These are phyloP conservation scores for Heterobasidion annosum DNA, from an alignment of 1,284 basidiomycete genomes.

Conservation along the genomic window DNA sequence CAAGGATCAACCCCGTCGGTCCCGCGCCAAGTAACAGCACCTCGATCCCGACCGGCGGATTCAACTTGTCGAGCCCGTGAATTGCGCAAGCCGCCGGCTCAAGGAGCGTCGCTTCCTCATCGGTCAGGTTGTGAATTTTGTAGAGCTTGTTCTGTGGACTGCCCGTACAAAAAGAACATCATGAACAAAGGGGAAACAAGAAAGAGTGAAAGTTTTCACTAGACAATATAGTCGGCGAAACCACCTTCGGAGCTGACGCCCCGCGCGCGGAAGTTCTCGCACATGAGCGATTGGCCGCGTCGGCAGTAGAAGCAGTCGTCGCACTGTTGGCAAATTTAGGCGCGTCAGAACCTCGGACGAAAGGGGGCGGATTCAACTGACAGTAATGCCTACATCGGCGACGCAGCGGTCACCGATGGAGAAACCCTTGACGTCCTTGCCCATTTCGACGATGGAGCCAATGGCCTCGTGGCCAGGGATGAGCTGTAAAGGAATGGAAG, in stretches of 20 bases:
- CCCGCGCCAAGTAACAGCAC: conserved; percentile 42
- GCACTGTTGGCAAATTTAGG: conserved; percentile 24
- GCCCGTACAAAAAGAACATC: neutral
- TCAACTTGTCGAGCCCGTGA: conserved; percentile 54
- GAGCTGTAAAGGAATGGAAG: conserved; percentile 21
- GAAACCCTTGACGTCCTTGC: conserved; percentile 46
- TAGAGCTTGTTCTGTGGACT: conserved; percentile 42
- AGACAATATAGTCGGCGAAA: conserved; percentile 51
- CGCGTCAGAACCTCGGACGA: neutral
- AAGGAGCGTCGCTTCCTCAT: conserved; percentile 51
- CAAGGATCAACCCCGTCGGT: conserved; percentile 50
- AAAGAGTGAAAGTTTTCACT: conserved; percentile 20
- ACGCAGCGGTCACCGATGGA: conserved; percentile 48
- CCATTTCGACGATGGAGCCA: conserved; percentile 40
- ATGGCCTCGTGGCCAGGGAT: conserved; percentile 58
- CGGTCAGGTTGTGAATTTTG: conserved; percentile 51
- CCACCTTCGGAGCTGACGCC: conserved; percentile 48
- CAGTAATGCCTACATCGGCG: conserved; percentile 41
- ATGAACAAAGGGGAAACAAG: neutral
- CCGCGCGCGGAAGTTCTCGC: conserved; percentile 45
- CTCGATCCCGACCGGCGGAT: conserved; percentile 43
- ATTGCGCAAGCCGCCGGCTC: conserved; percentile 58
- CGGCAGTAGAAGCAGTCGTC: conserved; percentile 52
- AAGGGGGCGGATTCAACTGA: conserved; percentile 14
- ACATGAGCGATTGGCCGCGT: conserved; percentile 42